Base-by-base conservation (phyloP, 495 filamentous ascomycete species). In the Penicillium nucicola region DNA sequence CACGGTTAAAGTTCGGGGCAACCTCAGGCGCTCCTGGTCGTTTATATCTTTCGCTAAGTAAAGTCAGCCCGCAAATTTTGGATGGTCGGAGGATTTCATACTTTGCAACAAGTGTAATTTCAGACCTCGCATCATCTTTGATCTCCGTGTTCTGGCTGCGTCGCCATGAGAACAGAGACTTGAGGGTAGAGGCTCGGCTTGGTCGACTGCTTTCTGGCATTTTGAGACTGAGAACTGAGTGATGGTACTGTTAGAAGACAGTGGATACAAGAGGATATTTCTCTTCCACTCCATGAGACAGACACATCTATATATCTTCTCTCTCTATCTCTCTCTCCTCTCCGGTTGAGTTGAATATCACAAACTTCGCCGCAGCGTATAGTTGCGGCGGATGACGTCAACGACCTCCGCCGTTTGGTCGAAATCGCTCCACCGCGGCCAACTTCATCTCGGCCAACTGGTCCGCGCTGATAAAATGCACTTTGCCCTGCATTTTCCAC, bases 21-120 rank as follows among this genome's bases (percentile, higher is more conserved):
- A 28, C 10, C 25, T 28, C 25, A 28, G 25, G 25, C 10, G 25
- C 10, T 40, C 45, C 22, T 33, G 39, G 10, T 43, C n/a, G 14
- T 10, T 18, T 36, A 19, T 25, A 6, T 15, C 18, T 45, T n/a
- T 22, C 17, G 14, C 40, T 44, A 14, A 10, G 11, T 15, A 6
- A 1, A 22, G 18, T 43, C 15, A 42, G 39, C n/a, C n/a, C n/a
- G n/a, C n/a, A n/a, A n/a, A n/a, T n/a, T n/a, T n/a, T n/a, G n/a
- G n/a, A n/a, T n/a, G n/a, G n/a, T n/a, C n/a, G n/a, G 11, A 20
- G 30, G 1, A 10, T 15, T 13, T 42, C 39, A 14, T 48, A 57
- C 54, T 18, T 33, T 19, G 50, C 25, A 23, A 48, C 38, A 4
- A 57, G 33, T 25, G 54, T 53, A 20, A 44, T 41, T 34, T 57